phyloP scores from a whole-genome alignment of 257 asterid genomes.

The Forsythia suspensa region DNA sequence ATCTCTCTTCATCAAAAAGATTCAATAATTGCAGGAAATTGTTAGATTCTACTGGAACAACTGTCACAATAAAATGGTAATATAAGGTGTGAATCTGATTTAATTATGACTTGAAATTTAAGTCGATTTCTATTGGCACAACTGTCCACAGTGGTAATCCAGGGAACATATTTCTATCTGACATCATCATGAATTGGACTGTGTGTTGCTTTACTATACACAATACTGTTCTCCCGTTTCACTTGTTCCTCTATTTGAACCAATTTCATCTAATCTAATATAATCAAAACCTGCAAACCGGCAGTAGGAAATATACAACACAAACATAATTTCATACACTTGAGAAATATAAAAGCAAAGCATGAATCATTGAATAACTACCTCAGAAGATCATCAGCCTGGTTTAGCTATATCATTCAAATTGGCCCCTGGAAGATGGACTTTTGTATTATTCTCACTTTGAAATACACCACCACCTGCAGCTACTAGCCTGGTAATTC shows the following conservation, averaged over 20 bases:
- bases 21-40: no score
- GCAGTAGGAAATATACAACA: slow-evolving; percentile 4
- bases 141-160: no score
- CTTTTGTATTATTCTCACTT: slow-evolving; percentile 75
- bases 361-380: slow-evolving; percentile 29
- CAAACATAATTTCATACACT: not conserved
- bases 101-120: no score
- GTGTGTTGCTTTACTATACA: not conserved
- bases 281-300: not conserved
- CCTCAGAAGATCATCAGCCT: slow-evolving; percentile 98
- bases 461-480: slow-evolving; percentile 94
- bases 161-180: no score
- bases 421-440: slow-evolving; percentile 97
- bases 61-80: no score
- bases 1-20: no score
- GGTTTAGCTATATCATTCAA: slow-evolving; percentile 89
- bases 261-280: not conserved
- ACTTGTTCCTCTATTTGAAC: not conserved
- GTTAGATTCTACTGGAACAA: no score
- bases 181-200: no score
- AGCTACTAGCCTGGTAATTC: slow-evolving; percentile 92
- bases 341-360: slow-evolving; percentile 12
- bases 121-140: no score
- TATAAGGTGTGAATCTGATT: no score
- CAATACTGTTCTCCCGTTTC: not conserved